These are phyloP conservation scores for Thelephora ganbajun DNA, from an alignment of 768 basidiomycete genomes.

Conservation along the genomic window DNA sequence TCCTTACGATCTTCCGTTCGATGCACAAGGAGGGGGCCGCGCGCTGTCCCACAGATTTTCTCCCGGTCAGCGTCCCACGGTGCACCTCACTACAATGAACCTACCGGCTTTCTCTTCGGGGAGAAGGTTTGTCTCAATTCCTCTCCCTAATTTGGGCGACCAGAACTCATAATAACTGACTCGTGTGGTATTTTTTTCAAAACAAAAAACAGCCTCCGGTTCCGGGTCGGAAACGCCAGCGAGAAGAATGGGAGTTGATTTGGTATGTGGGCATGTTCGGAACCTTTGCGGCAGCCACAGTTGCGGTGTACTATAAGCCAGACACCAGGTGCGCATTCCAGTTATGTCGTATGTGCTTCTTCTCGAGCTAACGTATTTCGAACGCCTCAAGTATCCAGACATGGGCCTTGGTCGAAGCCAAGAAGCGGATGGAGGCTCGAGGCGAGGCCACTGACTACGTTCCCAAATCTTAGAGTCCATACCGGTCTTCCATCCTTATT, in stretches of 20 bases:
- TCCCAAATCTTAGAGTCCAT: background rate
- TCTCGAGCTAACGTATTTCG: background rate
- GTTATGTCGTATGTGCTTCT: background rate
- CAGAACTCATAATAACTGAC: constrained; percentile 4
- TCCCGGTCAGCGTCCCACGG: constrained; percentile 50
- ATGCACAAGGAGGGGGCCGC: background rate
- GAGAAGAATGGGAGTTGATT: constrained; percentile 82
- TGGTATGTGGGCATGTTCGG: constrained; percentile 93
- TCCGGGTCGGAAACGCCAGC: constrained; percentile 72
- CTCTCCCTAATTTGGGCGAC: background rate
- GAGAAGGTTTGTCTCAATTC: constrained; percentile 57
- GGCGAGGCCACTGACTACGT: constrained; percentile 76
- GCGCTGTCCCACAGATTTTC: background rate
- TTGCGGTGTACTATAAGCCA: constrained; percentile 83
- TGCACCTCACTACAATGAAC: constrained; percentile 79
- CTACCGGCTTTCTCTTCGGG: constrained; percentile 74
- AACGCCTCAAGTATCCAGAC: constrained; percentile 57
- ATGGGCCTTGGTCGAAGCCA: constrained; percentile 87
- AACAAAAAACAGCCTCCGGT: constrained; percentile 71
- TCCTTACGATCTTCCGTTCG: background rate
- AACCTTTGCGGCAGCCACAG: constrained; percentile 57
- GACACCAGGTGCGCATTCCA: constrained; percentile 66
- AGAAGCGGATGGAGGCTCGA: constrained; percentile 82
- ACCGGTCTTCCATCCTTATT: too few species aligned
- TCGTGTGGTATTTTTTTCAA: constrained; percentile 1